phyloP scores from a whole-genome alignment of 176 grass and related monocot species.

The Urochloa ruziziensis region DNA sequence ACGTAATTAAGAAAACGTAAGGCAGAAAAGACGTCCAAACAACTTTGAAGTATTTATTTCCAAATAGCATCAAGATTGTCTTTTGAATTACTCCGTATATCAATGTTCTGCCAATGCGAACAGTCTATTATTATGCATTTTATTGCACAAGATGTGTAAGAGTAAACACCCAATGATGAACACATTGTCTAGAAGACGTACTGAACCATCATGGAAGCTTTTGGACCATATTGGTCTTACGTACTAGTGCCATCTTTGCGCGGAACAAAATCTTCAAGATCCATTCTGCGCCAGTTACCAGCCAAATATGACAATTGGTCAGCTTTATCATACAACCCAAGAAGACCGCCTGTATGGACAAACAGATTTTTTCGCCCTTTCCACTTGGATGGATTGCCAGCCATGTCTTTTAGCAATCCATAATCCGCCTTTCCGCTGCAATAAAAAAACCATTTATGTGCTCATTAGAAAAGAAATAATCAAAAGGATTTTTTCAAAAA shows the following conservation, averaged over 20 bases:
- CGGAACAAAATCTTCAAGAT: conserved; percentile 67
- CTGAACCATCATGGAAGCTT: neutral
- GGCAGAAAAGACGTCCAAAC: neutral
- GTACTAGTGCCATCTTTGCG: conserved; percentile 78
- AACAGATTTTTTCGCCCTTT: conserved; percentile 72
- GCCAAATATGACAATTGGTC: conserved; percentile 65
- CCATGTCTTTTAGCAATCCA: conserved; percentile 81
- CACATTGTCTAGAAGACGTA: conserved; percentile 5
- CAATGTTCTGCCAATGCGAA: neutral
- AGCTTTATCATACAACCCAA: conserved; percentile 84
- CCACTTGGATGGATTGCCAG: conserved; percentile 68
- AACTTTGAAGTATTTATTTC: conserved; percentile 4
- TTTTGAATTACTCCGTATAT: conserved; percentile 21
- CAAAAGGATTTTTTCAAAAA: neutral
- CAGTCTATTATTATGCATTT: conserved; percentile 4
- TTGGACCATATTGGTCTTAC: conserved; percentile 44
- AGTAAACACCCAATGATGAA: neutral
- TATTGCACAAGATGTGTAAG: neutral
- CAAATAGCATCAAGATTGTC: conserved; percentile 15
- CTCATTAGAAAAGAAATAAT: neutral
- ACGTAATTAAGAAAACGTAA: neutral
- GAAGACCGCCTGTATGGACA: conserved; percentile 84
- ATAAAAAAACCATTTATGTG: neutral
- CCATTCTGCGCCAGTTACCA: conserved; percentile 76
- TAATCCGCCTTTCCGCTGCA: conserved; percentile 73